Evolutionary conservation across 2,329 filamentous ascomycete species (phyloP), one percentile per base, ranked within the genome.

Genomic region (Hymenoscyphus linearis): DNA sequence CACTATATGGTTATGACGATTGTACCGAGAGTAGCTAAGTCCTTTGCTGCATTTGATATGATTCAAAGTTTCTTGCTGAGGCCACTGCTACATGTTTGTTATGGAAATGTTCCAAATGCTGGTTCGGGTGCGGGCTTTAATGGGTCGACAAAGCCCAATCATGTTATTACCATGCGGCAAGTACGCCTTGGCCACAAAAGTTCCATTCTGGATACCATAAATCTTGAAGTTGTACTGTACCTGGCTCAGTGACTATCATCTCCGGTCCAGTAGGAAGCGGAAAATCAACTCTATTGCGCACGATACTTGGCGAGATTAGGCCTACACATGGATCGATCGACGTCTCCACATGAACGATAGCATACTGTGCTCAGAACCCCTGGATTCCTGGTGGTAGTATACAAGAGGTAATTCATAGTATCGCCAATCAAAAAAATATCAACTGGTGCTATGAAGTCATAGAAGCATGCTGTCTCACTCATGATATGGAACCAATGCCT

Each of bases 331-430:
- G 74, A 4, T 61, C 60, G 0, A 66, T 77, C 7, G 55, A 52
- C 0, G 3, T 75, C 1, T 66, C 68, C 3, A 70, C 73, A 0
- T 61, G 57, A 52, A 62, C 59, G 9, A 71, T 76, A 40, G 73
- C 64, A 9, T 78, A 76, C 54, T 76, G 74, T 59, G 65, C 73
- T 4, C 76, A 78, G 31, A 68, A 37, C 16, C 68, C 76, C 0
- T 78, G 76, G 76, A 63, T 78, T 25, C 74, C 73, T 0, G 74
- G 69, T 37, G 69, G 68, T 0, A 75, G 60, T 3, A 72, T 77
- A 22, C 70, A 66, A 61, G 62, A 74, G 7, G 68, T 66, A 13
- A 75, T 77, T n/a, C 64, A 62, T 34, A 67, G 70, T 4, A 9
- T 36, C 14, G 36, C 34, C 12, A 50, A 57, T 14, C 40, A 65